These are phyloP conservation scores for Tolypocladium tundrense DNA, from an alignment of 2,329 filamentous ascomycete genomes.

Conservation along the genomic window DNA sequence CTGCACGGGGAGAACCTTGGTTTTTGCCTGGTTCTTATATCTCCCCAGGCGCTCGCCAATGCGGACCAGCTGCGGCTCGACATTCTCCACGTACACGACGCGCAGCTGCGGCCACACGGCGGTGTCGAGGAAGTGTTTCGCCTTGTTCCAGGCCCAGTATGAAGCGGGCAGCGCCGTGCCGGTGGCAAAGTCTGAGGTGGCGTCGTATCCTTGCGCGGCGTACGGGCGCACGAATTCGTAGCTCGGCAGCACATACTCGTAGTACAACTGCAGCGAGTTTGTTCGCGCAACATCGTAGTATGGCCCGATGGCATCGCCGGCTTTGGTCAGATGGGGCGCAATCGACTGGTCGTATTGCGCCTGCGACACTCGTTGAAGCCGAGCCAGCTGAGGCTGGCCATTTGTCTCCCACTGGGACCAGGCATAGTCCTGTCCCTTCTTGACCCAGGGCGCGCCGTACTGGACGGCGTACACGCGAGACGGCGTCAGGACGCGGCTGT, in stretches of 20 bases:
- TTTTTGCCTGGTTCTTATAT: constrained; percentile 40
- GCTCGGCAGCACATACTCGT: constrained; percentile 63
- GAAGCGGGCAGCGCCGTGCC: constrained; percentile 63
- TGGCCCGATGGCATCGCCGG: constrained; percentile 48
- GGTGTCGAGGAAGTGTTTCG: constrained; percentile 60
- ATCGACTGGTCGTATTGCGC: constrained; percentile 60
- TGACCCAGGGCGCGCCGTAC: constrained; percentile 65
- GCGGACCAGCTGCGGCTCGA: constrained; percentile 87
- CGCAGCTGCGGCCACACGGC: constrained; percentile 74
- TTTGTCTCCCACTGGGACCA: constrained; percentile 68
- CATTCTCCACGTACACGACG: constrained; percentile 77
- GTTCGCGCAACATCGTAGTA: constrained; percentile 60
- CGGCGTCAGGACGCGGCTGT: constrained; percentile 59
- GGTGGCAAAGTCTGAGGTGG: constrained; percentile 55
- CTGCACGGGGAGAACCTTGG: constrained; percentile 15
- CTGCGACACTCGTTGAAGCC: constrained; percentile 50
- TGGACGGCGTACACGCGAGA: constrained; percentile 54
- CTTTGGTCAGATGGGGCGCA: constrained; percentile 62
- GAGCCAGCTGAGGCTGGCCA: constrained; percentile 63
- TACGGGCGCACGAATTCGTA: constrained; percentile 70
- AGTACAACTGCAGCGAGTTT: constrained; percentile 57
- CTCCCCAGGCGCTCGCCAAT: constrained; percentile 83
- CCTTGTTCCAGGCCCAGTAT: constrained; percentile 59
- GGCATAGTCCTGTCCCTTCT: constrained; percentile 56
- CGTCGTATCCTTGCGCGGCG: constrained; percentile 54